Percentiles rank a stretch among this genome's conserved stretches.
These are phyloP conservation scores for Chaetoscypha palmicola DNA, from an alignment of 2,329 filamentous ascomycete genomes.

Conservation along the genomic window DNA sequence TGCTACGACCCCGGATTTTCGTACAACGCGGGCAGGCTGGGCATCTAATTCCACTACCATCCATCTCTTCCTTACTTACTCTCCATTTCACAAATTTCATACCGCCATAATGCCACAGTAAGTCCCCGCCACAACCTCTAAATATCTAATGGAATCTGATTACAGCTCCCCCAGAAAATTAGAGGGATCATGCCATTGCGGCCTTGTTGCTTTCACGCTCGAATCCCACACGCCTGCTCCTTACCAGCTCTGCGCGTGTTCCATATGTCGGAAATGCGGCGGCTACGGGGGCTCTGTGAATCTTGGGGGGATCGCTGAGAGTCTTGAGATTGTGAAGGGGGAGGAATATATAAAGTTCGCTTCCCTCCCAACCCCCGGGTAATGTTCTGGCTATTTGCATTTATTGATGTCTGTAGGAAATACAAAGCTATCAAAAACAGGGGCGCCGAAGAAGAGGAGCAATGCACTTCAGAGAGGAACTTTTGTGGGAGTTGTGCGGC, in stretches of 20 bases:
- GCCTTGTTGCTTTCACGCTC: constrained; percentile 39
- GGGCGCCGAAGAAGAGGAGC: constrained; percentile 33
- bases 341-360: constrained; percentile 38
- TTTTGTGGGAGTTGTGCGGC: constrained; percentile 41
- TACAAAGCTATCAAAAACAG: constrained; percentile 39
- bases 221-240: constrained; percentile 40
- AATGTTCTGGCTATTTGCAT: not conserved
- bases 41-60: too few species aligned
- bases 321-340: constrained; percentile 36
- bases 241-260: constrained; percentile 42
- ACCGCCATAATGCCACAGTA: constrained; percentile 6
- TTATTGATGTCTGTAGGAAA: constrained; percentile 30
- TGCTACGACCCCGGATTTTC: not conserved
- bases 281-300: constrained; percentile 40
- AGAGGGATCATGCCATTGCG: constrained; percentile 43
- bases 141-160: not conserved
- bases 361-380: not conserved
- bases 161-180: constrained; percentile 40
- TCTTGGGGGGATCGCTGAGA: constrained; percentile 38
- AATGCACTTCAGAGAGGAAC: constrained; percentile 37
- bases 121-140: not conserved
- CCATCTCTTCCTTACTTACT: too few species aligned
- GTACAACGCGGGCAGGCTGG: too few species aligned
- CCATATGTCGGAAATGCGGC: constrained; percentile 42
- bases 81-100: too few species aligned